Conservation (phyloP, 2,329 filamentous ascomycete genomes). For the Pseudogymnoascus sp. region DNA sequence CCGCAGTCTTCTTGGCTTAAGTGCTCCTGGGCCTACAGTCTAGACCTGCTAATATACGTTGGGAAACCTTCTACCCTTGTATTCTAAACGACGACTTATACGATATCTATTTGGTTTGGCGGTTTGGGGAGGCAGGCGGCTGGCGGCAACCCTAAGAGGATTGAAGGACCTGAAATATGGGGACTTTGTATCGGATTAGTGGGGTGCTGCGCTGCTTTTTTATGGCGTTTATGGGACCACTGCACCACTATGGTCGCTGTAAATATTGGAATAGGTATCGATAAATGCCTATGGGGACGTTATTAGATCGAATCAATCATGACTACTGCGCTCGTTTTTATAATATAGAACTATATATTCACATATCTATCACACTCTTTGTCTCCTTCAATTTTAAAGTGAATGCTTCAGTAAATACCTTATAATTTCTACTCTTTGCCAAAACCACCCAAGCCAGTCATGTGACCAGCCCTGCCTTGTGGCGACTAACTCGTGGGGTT, state of each 20-base stretch:
- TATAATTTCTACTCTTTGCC: neutral
- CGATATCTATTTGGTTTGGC: neutral
- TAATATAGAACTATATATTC: neutral
- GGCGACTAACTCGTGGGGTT: neutral
- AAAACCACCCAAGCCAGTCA: neutral
- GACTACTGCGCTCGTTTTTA: neutral
- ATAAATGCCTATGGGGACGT: neutral
- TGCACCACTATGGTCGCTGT: neutral
- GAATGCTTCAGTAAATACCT: neutral
- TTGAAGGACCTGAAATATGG: neutral
- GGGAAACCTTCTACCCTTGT: neutral
- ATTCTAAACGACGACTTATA: neutral
- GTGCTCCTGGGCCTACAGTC: neutral
- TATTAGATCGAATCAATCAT: neutral
- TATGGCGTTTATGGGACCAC: neutral
- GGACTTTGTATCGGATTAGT: neutral
- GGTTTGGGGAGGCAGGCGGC: neutral
- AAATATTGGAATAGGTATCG: neutral
- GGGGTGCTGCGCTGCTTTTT: neutral
- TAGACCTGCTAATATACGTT: neutral
- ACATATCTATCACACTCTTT: neutral
- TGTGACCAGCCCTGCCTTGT: neutral
- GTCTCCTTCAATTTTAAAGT: no score
- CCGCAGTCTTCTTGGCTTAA: slow-evolving; percentile 16
- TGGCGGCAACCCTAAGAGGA: neutral